Conservation (phyloP, 2,329 filamentous ascomycete species). For the Aureobasidium subglaciale region DNA sequence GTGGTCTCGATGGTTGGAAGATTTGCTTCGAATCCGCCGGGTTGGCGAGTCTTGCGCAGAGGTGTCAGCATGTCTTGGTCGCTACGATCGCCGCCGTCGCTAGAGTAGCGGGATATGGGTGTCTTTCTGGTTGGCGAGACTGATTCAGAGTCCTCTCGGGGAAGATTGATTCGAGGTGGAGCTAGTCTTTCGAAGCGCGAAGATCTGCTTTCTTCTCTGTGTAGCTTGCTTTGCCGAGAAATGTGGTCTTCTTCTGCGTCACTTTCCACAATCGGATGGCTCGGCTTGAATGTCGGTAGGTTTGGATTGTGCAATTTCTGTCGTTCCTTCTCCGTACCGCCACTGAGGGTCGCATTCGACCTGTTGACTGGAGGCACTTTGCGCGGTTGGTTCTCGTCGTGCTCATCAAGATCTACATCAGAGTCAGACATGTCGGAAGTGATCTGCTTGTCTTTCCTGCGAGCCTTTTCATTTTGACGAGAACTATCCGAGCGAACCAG, state of each 20-base stretch:
- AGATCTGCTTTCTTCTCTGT: conserved; percentile 33
- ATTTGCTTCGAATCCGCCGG: neutral
- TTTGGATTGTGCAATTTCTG: conserved; percentile 38
- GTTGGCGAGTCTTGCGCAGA: conserved; percentile 4
- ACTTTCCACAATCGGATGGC: conserved; percentile 26
- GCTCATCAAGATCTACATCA: conserved; percentile 42
- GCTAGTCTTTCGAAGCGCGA: conserved; percentile 39
- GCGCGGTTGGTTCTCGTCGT: conserved; percentile 30
- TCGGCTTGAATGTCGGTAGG: conserved; percentile 47
- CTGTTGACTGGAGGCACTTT: conserved; percentile 20
- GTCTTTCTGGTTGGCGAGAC: neutral
- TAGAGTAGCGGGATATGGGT: neutral
- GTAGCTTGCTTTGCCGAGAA: conserved; percentile 34
- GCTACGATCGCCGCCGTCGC: neutral
- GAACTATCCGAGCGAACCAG: conserved; percentile 61
- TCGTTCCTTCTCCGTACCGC: conserved; percentile 28
- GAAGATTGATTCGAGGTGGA: conserved; percentile 43
- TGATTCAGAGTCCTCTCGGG: neutral
- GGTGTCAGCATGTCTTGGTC: neutral
- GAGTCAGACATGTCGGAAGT: conserved; percentile 11
- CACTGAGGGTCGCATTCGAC: conserved; percentile 21
- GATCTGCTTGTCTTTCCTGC: conserved; percentile 47
- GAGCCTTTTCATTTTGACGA: conserved; percentile 54
- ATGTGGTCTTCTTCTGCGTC: conserved; percentile 33
- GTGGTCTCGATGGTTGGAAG: neutral